Base-by-base conservation (phyloP, 768 basidiomycete genomes). In the Boletus rufocinnamomeus region DNA sequence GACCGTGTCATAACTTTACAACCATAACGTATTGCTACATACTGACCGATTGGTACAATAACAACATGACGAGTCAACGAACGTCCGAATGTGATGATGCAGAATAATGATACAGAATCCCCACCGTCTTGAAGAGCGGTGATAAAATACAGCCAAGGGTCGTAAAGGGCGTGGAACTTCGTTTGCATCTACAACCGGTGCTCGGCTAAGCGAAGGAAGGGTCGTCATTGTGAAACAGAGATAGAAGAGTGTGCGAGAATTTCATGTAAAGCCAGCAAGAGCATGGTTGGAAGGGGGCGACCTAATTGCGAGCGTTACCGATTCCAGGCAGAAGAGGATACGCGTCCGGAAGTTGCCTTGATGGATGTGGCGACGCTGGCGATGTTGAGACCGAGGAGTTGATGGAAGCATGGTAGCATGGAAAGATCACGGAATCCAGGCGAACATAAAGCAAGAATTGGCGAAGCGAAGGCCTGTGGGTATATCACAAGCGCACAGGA, bases 1-100 rank as follows among this genome's bases (percentile, higher is more conserved):
- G 48, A 50, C 54, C 45, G 49, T 59, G 61, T 25, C 71, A 63
- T 74, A 72, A 47, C 35, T 70, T 73, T 74, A 73, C 73, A 74
- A 52, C 51, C 69, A 72, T 74, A 74, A 73, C 60, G 72, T 73
- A 73, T 64, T 54, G 73, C 72, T 73, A 73, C 73, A 73, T 68
- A 66, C 59, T 56, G 57, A 58, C 59, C 52, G 41, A 59, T 57
- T 44, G 63, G 59, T 67, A 71, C 54, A 64, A 63, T 64, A 70
- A 67, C 32, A 64, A 62, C 61, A 57, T 64, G 66, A 56, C 47
- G 34, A 56, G 54, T 21, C 55, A 60, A 41, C 25, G 23, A 59
- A 57, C 34, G 69, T 71, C 65, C 70, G 58, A 61, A 53, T 60
- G 67, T 48, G 67, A 64, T 61, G 61, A 73, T 74, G 72, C 72